These are phyloP conservation scores for Ulota crispa DNA, from an alignment of 225 moss, liverwort and hornwort genomes.

Conservation along the genomic window DNA sequence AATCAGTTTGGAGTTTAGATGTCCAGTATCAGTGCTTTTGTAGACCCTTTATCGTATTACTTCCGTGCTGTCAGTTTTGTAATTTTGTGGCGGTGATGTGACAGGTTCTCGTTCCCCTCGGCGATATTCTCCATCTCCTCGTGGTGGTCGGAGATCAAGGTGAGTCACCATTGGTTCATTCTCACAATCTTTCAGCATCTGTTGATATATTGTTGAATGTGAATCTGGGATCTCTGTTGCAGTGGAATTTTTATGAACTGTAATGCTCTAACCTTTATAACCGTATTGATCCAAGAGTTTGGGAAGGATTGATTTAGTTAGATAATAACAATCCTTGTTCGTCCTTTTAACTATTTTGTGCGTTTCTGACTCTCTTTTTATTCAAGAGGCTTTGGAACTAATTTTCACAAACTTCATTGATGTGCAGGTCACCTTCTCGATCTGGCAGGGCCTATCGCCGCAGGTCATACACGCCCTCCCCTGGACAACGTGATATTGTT, in stretches of 20 bases:
- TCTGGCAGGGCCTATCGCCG: conserved; percentile 54
- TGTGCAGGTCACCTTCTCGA: conserved; percentile 54
- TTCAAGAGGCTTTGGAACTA: background rate
- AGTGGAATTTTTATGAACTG: background rate
- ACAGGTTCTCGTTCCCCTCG: conserved; percentile 64
- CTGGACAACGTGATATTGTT: conserved; percentile 42
- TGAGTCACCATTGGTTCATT: conserved; percentile 9
- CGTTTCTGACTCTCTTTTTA: background rate
- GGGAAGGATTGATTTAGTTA: background rate
- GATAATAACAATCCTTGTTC: background rate
- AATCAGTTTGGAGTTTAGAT: background rate
- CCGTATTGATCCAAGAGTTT: background rate
- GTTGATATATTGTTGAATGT: background rate
- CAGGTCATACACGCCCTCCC: conserved; percentile 62
- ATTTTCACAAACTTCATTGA: background rate
- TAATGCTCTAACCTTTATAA: background rate
- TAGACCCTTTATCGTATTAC: background rate
- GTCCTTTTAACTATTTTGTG: background rate
- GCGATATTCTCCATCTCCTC: conserved; percentile 50
- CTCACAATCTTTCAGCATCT: background rate
- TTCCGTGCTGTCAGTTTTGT: background rate
- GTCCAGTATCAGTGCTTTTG: background rate
- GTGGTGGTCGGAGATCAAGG: conserved; percentile 61
- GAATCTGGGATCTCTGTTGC: background rate
- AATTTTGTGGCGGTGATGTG: background rate